Base-by-base conservation (phyloP, 331 rosid genomes). In the Stylosanthes scabra region DNA sequence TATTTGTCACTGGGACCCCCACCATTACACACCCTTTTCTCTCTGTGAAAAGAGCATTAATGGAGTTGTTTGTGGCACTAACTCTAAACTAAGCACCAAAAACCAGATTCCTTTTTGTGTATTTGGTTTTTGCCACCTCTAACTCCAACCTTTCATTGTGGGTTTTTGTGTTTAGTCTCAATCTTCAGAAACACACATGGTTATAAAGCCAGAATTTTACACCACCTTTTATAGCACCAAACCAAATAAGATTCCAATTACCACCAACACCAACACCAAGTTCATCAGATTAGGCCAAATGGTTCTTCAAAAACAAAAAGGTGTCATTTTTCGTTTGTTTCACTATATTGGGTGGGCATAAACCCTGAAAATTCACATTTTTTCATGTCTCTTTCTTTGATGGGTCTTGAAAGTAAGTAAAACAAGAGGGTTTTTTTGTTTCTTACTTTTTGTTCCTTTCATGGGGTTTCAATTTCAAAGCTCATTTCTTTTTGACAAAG, bases 41-140 rank as follows among this genome's bases (percentile, higher is more conserved):
- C 11, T 41, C 61, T 16, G 31, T 40, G 40, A 70, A 67, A 70
- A 70, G 74, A 14, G 8, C 55, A 29, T 7, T 27, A 61, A 40
- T 71, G 72, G 74, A 84, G 83, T 83, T 66, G 86, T 79, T 80
- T 70, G 51, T 68, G 54, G 54, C 31, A 45, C 81, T 57, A n/a
- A 3, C 37, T 31, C 37, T 31, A 31, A 31, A 31, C 20, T 65
- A 28, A 45, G 11, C 45, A 71, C 66, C 10, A 6, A 14, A 16
- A 31, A 69, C 4, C 7, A 49, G 54, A 0, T 49, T 57, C 27
- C 37, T 31, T 31, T n/a, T 31, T 31, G 37, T 31, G 37, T 31
- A 31, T 39, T 42, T 57, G 42, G 25, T 49, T 42, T 57, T 57
- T 25, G 28, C 56, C 15, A 11, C 57, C 7, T 13, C 29, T 27